Evolutionary conservation across 2,329 filamentous ascomycete species (phyloP), one percentile per base, ranked within the genome.

Genomic region (Xenoacremonium recifei): DNA sequence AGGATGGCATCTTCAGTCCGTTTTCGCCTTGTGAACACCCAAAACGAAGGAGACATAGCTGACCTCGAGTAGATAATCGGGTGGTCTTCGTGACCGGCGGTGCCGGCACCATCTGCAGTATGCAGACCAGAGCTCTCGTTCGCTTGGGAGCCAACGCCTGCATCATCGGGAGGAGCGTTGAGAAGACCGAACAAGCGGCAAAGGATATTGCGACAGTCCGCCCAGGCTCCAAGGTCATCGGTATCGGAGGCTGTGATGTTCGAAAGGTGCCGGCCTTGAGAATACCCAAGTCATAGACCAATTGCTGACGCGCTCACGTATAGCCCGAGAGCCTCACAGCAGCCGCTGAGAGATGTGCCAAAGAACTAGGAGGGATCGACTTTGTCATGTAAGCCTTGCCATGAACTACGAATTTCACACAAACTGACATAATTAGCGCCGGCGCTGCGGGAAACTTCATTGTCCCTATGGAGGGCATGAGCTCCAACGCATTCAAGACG

Each of bases 401-500:
- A 37, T 29, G 31, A 21, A 12, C n/a, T 4, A 33, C 5, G 12
- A 21, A 15, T 10, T 15, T 16, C 15, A 32, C 10, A 16, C 9
- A 16, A 32, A 15, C 29, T 32, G 29, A 32, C 15, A 18, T 23
- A 23, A 11, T 12, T 57, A 93, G 87, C 62, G 92, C 92, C 16
- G 93, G 93, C 37, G 93, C 93, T 12, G 93, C 93, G 15, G 93
- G 93, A 45, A 99, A 99, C 67, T 99, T 97, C 66, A 76, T 99
- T 17, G 86, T 89, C 1, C 87, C 92, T 4, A 85, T 97, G 46
- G 79, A 85, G 30, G 85, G 85, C 48, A 79, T 97, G 37, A 89
- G 82, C 30, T 70, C 87, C 44, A 97, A 97, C 62, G 93, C 89
- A 4, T 95, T 99, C 81, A 95, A 91, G 66, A 77, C 88, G 0